Percentiles rank a stretch among this genome's conserved stretches.
These are phyloP conservation scores for Podaxis sp. DNA, from an alignment of 768 basidiomycete species.

Conservation along the genomic window DNA sequence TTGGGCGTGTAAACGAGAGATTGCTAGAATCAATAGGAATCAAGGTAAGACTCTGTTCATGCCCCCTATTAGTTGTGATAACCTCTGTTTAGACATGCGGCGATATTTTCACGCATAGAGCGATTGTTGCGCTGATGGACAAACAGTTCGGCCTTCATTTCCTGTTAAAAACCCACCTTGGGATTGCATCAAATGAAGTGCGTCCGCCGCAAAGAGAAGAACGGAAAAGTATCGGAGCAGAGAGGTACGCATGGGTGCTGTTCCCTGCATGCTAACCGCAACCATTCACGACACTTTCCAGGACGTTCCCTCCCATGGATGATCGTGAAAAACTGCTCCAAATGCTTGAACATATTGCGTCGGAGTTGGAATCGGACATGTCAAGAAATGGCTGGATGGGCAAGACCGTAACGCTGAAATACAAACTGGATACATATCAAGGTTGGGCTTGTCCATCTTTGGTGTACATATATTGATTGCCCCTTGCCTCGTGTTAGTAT, in stretches of 20 bases:
- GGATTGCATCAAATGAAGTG: slow-evolving; percentile 83
- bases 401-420: slow-evolving; percentile 88
- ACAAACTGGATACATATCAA: slow-evolving; percentile 89
- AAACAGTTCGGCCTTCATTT: slow-evolving; percentile 80
- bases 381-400: slow-evolving; percentile 78
- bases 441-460: slow-evolving; percentile 36
- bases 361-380: slow-evolving; percentile 83
- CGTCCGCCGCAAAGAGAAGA: slow-evolving; percentile 76
- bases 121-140: slow-evolving; percentile 77
- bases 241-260: slow-evolving; percentile 40
- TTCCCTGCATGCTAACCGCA: neutral
- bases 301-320: slow-evolving; percentile 22
- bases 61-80: slow-evolving; percentile 7
- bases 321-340: slow-evolving; percentile 67
- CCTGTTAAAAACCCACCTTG: slow-evolving; percentile 79
- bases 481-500: slow-evolving; percentile 40
- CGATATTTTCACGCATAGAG: slow-evolving; percentile 80
- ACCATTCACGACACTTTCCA: neutral
- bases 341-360: slow-evolving; percentile 80
- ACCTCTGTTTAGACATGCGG: slow-evolving; percentile 69
- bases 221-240: slow-evolving; percentile 89
- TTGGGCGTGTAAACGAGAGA: slow-evolving; percentile 89
- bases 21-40: slow-evolving; percentile 85
- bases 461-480: slow-evolving; percentile 1
- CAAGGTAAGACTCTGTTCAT: slow-evolving; percentile 46